Evolutionary conservation across 176 grass and related monocot species (phyloP), one percentile per base, ranked within the genome.

Genomic region (Pontederia crassipes): DNA sequence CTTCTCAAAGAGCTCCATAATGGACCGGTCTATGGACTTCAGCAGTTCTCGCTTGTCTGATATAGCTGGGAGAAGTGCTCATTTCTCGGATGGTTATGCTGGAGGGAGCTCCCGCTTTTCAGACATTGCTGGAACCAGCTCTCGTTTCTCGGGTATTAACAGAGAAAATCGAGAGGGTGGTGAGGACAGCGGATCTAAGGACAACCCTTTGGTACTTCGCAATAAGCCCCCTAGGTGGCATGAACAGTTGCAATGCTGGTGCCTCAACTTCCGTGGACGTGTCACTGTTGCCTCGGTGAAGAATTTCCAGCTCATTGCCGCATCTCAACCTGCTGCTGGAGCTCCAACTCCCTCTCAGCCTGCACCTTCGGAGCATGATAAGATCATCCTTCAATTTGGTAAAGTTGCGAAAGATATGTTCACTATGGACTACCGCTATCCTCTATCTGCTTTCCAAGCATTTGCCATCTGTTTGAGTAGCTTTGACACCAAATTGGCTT

Each of bases 241-340:
- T 11, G 94, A 93, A 60, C 94, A 99, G 79, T 74, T 99, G 57
- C 94, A 99, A 53, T 99, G 94, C 58, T 99, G 94, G 94, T 99
- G 94, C 78, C 78, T 99, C 52, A 99, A 99, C 73, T 99, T 99
- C 70, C 81, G 94, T 10, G 94, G 94, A 28, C 80, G 88, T 18
- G 94, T 99, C 54, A 99, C 94, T 28, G 79, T 89, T 52, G 88
- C 94, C 28, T 93, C 88, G 0, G 94, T 99, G 10, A 99, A 99
- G 80, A 99, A 99, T 13, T 99, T 99, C 79, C 94, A 99, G 85
- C 82, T 99, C 45, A 88, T 89, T 13, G 88, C 87, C 0, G 76
- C 87, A 10, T 17, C 71, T 11, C 82, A 80, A 8, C 71, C 82
- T 58, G 60, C 81, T 0, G 77, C 77, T 0, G 84, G 78, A 8